Percentiles rank a stretch among this genome's conserved stretches.
Conservation (phyloP, 495 filamentous ascomycete genomes). For the Apiosordaria backusii region DNA sequence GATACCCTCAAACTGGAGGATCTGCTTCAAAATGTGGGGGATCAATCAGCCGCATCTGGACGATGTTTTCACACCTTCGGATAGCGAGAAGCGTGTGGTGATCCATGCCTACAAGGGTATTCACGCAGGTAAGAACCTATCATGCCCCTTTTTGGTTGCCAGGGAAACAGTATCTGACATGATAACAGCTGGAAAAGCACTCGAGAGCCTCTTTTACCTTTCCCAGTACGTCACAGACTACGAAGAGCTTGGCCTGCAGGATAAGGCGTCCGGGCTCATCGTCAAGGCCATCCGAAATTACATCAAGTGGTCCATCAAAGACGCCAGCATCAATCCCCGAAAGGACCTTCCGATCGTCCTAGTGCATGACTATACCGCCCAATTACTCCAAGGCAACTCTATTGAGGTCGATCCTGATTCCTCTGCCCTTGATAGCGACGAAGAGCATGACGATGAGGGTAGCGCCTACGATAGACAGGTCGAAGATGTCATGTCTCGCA, state of each 20-base stretch:
- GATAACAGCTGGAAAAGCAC: slow-evolving; percentile 27
- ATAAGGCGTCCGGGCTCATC: slow-evolving; percentile 18
- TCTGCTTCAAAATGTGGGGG: slow-evolving; percentile 33
- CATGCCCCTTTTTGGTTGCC: neutral
- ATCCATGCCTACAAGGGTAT: slow-evolving; percentile 28
- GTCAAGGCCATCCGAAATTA: slow-evolving; percentile 25
- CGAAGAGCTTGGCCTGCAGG: slow-evolving; percentile 22
- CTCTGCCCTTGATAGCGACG: neutral
- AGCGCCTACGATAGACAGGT: slow-evolving; percentile 8
- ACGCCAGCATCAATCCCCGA: slow-evolving; percentile 17
- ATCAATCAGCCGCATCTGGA: slow-evolving; percentile 25
- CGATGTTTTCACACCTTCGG: slow-evolving; percentile 24
- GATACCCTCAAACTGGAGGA: slow-evolving; percentile 31
- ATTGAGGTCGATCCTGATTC: neutral
- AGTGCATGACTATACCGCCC: slow-evolving; percentile 18
- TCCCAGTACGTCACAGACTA: slow-evolving; percentile 30
- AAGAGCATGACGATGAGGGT: neutral
- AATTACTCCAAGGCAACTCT: slow-evolving; percentile 11
- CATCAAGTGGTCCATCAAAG: slow-evolving; percentile 29
- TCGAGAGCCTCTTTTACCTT: slow-evolving; percentile 31
- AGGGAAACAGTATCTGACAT: slow-evolving; percentile 7
- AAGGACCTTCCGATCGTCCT: slow-evolving; percentile 18
- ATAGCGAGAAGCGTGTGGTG: slow-evolving; percentile 26
- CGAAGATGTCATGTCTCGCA: slow-evolving; percentile 13
- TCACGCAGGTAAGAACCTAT: slow-evolving; percentile 20